Evolutionary conservation across 2,329 filamentous ascomycete species (phyloP).

Genomic region (Nothophoma quercina): DNA sequence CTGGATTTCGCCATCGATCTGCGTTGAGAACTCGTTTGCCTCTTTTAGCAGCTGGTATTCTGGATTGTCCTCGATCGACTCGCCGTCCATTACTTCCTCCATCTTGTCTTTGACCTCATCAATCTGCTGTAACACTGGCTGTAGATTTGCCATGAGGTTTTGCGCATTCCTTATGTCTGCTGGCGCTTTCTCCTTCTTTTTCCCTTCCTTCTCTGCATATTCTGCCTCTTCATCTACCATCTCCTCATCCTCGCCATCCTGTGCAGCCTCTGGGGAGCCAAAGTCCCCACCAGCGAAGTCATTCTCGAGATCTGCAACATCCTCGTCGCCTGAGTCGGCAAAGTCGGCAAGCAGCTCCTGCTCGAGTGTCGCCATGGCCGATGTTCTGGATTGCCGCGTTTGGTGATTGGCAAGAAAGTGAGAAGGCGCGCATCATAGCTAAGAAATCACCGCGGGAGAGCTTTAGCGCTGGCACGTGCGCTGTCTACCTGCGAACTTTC

Average conservation of each 20-base stretch:
- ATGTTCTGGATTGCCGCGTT: not conserved
- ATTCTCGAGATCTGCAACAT: slow-evolving; percentile 44
- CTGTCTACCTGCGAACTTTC: slow-evolving; percentile 15
- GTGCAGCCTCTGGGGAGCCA: slow-evolving; percentile 42
- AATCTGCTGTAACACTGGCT: slow-evolving; percentile 76
- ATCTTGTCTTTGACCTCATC: slow-evolving; percentile 64
- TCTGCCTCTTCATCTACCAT: slow-evolving; percentile 68
- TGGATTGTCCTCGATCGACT: slow-evolving; percentile 89
- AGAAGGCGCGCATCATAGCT: slow-evolving; percentile 17
- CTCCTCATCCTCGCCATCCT: slow-evolving; percentile 68
- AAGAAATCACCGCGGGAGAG: slow-evolving; percentile 21
- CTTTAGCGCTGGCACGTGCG: slow-evolving; percentile 17
- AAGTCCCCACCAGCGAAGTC: slow-evolving; percentile 48
- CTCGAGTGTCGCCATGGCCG: slow-evolving; percentile 79
- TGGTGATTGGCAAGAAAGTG: slow-evolving; percentile 8
- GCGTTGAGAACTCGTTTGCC: slow-evolving; percentile 87
- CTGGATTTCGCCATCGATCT: slow-evolving; percentile 91
- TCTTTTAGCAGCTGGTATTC: slow-evolving; percentile 89
- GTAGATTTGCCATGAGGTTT: slow-evolving; percentile 79
- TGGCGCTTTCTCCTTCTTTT: slow-evolving; percentile 72
- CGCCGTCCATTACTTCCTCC: slow-evolving; percentile 72
- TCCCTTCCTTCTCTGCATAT: slow-evolving; percentile 61
- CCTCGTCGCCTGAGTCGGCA: slow-evolving; percentile 76
- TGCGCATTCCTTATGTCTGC: slow-evolving; percentile 80
- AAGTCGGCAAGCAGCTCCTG: slow-evolving; percentile 94